These are phyloP conservation scores for Cadophora sp. DNA, from an alignment of 2,329 filamentous ascomycete species.

Conservation along the genomic window DNA sequence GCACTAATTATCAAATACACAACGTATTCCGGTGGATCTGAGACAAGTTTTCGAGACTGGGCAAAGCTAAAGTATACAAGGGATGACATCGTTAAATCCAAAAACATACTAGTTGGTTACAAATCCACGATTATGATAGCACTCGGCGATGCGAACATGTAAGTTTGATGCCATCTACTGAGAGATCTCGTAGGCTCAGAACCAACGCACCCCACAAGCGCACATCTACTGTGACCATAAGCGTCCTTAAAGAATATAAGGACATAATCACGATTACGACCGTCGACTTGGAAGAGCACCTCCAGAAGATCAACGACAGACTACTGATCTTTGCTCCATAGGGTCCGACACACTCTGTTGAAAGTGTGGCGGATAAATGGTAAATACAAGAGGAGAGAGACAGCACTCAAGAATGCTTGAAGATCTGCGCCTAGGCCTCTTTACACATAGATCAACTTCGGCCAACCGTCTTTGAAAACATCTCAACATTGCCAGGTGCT, in stretches of 20 bases:
- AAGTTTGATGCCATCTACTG: slow-evolving; percentile 37
- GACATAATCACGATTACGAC: slow-evolving; percentile 43
- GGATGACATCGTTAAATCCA: slow-evolving; percentile 52
- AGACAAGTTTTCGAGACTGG: slow-evolving; percentile 53
- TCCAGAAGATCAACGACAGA: slow-evolving; percentile 40
- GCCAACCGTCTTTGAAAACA: slow-evolving; percentile 27
- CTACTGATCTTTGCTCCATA: slow-evolving; percentile 30
- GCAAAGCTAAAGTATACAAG: slow-evolving; percentile 52
- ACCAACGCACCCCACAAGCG: slow-evolving; percentile 40
- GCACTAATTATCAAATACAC: slow-evolving; percentile 47
- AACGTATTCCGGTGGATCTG: slow-evolving; percentile 44
- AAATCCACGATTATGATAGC: slow-evolving; percentile 52
- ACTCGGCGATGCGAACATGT: slow-evolving; percentile 50
- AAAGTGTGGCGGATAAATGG: slow-evolving; percentile 29
- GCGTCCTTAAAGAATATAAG: slow-evolving; percentile 44
- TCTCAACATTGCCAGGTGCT: slow-evolving; percentile 23
- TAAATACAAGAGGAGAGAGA: slow-evolving; percentile 43
- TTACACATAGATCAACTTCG: slow-evolving; percentile 41
- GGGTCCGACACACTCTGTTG: slow-evolving; percentile 20
- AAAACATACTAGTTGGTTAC: slow-evolving; percentile 49
- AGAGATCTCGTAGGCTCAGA: slow-evolving; percentile 18
- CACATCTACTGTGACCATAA: slow-evolving; percentile 42
- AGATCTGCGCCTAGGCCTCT: slow-evolving; percentile 43
- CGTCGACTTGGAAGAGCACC: slow-evolving; percentile 44
- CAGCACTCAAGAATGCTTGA: slow-evolving; percentile 44